These are phyloP conservation scores for Nicotiana paniculata DNA, from an alignment of 257 asterid species.

Conservation along the genomic window DNA sequence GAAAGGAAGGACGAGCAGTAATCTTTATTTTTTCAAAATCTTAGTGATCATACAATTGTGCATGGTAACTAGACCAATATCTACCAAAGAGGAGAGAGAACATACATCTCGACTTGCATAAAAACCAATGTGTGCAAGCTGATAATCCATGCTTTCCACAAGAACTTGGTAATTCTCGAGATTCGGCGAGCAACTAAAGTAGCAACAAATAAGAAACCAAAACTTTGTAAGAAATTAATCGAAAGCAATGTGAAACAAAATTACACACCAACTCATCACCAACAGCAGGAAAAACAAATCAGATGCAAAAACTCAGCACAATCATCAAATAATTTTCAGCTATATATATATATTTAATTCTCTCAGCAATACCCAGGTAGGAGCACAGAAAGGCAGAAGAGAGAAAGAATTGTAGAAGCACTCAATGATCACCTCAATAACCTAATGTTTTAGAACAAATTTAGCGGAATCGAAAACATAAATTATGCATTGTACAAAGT, in stretches of 20 bases:
- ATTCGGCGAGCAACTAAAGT: slow-evolving; percentile 79
- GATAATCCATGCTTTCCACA: slow-evolving; percentile 93
- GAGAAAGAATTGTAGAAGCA: background rate
- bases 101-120: slow-evolving; percentile 91
- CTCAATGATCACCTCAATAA: background rate
- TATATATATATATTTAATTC: background rate
- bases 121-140: slow-evolving; percentile 80
- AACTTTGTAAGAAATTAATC: background rate
- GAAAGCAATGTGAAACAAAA: background rate
- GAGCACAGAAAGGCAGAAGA: background rate
- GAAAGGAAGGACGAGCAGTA: background rate
- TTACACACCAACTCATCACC: background rate
- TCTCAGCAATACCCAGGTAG: background rate
- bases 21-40: background rate
- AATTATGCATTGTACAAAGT: background rate
- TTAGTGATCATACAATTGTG: background rate
- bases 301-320: background rate
- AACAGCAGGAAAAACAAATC: background rate
- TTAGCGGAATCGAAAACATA: background rate
- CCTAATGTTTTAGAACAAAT: background rate
- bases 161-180: slow-evolving; percentile 92
- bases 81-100: background rate
- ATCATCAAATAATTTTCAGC: background rate
- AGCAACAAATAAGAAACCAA: slow-evolving; percentile 20
- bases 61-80: background rate